Percentiles rank a stretch among this genome's conserved stretches.
phyloP scores from a whole-genome alignment of 345 rosid species.

The Eucalyptus cladocalyx region DNA sequence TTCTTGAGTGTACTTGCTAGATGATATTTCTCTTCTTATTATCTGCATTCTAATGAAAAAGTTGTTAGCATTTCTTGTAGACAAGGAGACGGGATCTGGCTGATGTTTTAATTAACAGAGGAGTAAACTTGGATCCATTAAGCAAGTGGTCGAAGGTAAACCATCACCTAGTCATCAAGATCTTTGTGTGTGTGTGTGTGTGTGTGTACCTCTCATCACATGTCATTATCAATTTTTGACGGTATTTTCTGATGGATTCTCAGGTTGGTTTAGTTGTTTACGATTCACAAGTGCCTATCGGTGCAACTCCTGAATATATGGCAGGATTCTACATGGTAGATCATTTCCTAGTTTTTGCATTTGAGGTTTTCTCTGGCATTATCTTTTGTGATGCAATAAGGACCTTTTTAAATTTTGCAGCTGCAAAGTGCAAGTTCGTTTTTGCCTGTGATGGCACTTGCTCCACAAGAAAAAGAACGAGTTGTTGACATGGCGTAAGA shows the following conservation, averaged over 20 bases:
- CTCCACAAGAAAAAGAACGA: conserved; percentile 88
- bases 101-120: conserved; percentile 87
- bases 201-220: background rate
- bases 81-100: conserved; percentile 90
- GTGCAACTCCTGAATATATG: conserved; percentile 98
- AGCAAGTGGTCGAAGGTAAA: conserved; percentile 97
- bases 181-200: background rate
- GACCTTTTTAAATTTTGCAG: conserved; percentile 18
- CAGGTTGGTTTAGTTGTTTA: conserved; percentile 91
- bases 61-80: conserved; percentile 9
- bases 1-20: background rate
- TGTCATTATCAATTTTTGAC: background rate
- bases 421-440: conserved; percentile 96
- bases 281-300: conserved; percentile 92
- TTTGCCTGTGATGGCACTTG: conserved; percentile 98
- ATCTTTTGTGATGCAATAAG: background rate
- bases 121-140: conserved; percentile 87
- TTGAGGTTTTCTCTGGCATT: background rate
- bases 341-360: background rate
- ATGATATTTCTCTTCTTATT: background rate
- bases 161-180: background rate
- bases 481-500: conserved; percentile 97
- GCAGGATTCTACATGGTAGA: conserved; percentile 89
- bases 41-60: background rate
- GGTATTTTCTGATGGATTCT: background rate